A percentile compares a stretch with the other conserved stretches of the same genome.
phyloP scores from a whole-genome alignment of 192 early-diverging fungal genomes.

The Rhizophagus clarus region DNA sequence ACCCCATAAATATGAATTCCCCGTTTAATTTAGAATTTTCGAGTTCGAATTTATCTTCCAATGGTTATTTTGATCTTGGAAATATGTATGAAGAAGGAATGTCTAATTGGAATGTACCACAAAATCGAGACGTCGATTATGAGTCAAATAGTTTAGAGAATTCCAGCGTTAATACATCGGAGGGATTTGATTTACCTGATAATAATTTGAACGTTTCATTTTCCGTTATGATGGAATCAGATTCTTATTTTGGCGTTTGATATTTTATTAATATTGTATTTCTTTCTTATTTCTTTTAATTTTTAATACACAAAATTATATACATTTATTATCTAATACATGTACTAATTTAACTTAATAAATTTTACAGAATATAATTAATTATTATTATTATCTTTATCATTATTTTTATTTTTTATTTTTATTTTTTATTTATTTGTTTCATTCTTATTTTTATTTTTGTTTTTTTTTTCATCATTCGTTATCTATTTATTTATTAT shows the following conservation, averaged over 20 bases:
- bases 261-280: no score
- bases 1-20: background rate
- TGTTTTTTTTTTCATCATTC: no score
- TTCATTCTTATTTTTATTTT: no score
- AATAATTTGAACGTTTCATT: background rate
- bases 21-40: background rate
- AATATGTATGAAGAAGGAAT: background rate
- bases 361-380: no score
- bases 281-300: no score
- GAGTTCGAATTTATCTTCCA: background rate
- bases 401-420: no score
- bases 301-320: no score
- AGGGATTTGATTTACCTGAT: background rate
- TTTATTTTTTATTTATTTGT: no score
- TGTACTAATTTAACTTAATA: no score
- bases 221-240: background rate
- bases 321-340: no score
- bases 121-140: background rate
- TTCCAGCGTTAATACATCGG: background rate
- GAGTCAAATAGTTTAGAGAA: background rate
- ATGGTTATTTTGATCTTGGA: background rate
- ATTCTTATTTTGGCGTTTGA: background rate
- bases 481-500: no score
- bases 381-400: no score
- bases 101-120: background rate